A percentile compares a stretch with the other conserved stretches of the same genome.
Conservation (phyloP, 2,329 filamentous ascomycete genomes). For the Scedosporium apiospermum region DNA sequence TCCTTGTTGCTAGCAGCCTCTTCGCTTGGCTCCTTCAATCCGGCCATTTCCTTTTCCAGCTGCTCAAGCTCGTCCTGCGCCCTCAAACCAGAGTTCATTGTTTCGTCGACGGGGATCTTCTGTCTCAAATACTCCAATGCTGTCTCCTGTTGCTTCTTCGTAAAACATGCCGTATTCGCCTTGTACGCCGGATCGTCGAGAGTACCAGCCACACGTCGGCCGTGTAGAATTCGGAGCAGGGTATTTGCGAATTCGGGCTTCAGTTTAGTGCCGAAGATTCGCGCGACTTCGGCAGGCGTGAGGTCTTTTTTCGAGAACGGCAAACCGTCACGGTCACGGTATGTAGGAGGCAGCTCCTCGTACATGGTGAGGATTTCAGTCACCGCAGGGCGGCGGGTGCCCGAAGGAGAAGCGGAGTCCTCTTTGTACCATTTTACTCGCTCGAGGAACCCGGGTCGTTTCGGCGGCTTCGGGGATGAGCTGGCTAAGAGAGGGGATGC, state of each 20-base stretch:
- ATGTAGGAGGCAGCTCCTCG: conserved; percentile 46
- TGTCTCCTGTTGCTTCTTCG: conserved; percentile 27
- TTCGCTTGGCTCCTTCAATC: conserved; percentile 14
- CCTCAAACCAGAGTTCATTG: conserved; percentile 49
- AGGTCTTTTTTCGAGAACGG: conserved; percentile 42
- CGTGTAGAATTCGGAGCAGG: conserved; percentile 50
- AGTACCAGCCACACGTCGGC: conserved; percentile 53
- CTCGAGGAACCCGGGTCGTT: neutral
- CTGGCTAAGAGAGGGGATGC: conserved; percentile 2
- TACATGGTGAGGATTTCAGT: conserved; percentile 38
- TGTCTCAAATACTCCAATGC: conserved; percentile 47
- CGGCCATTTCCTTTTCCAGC: conserved; percentile 28
- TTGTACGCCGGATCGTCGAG: conserved; percentile 47
- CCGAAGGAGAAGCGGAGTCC: neutral
- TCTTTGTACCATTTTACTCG: conserved; percentile 9
- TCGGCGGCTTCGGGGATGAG: conserved; percentile 6
- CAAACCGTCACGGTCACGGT: conserved; percentile 46
- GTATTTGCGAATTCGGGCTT: conserved; percentile 36
- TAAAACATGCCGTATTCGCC: conserved; percentile 36
- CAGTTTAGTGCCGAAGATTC: conserved; percentile 41
- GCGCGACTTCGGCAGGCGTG: conserved; percentile 31
- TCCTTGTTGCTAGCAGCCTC: conserved; percentile 11
- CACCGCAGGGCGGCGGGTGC: conserved; percentile 11
- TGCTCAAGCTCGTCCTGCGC: conserved; percentile 53
- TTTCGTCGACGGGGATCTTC: conserved; percentile 47